Evolutionary conservation across 371 early-diverging fungal species (phyloP).

Genomic region (Mortierella sp.): DNA sequence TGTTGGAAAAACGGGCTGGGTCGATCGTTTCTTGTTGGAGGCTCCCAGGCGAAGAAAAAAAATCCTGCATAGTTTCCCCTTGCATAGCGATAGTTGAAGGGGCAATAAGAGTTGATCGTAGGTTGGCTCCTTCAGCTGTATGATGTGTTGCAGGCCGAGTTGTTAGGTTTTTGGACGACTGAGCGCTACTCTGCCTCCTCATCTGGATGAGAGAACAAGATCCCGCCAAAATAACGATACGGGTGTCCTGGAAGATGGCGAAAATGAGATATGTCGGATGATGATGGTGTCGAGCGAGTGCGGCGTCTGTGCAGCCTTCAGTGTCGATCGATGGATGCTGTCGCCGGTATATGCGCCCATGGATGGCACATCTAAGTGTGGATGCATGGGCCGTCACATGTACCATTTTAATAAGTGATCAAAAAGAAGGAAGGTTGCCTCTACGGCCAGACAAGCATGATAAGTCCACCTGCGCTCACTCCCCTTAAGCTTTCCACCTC

Average conservation of each 20-base stretch:
- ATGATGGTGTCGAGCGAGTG: background rate
- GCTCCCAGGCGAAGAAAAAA: background rate
- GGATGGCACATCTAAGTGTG: background rate
- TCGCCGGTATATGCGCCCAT: background rate
- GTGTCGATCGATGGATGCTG: constrained; percentile 44
- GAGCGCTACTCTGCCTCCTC: background rate
- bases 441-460: background rate
- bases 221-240: background rate
- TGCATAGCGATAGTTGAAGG: background rate
- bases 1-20: background rate
- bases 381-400: constrained; percentile 25
- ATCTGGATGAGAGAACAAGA: background rate
- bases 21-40: background rate
- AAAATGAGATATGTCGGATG: background rate
- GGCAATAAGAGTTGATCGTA: background rate
- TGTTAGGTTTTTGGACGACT: background rate
- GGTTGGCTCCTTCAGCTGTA: background rate
- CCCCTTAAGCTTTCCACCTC: constrained; percentile 12
- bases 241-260: background rate
- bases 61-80: constrained; percentile 44
- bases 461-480: background rate
- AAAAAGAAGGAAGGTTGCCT: constrained; percentile 41
- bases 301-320: background rate
- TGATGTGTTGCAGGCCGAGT: background rate
- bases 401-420: constrained; percentile 51